Percentiles rank a stretch among this genome's conserved stretches.
Conservation (phyloP, 768 basidiomycete genomes). For the Hydnomerulius pinastri region DNA sequence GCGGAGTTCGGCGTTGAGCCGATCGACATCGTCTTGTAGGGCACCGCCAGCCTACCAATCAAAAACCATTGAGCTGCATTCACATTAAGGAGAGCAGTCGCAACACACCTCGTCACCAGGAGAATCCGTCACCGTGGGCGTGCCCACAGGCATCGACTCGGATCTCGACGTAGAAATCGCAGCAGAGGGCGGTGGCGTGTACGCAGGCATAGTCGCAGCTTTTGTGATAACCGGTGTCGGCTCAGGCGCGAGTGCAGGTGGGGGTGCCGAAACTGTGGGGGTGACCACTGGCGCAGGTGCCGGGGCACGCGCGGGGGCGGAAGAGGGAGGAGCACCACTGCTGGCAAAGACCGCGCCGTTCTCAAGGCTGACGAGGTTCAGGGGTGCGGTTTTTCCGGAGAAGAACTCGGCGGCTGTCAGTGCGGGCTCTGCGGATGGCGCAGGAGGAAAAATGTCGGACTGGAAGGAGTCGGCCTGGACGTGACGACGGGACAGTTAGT, state of each 20-base stretch:
- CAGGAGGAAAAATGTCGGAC: constrained; percentile 95
- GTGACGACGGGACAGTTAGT: too few relatives aligned
- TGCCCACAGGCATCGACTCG: constrained; percentile 11
- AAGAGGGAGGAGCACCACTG: constrained; percentile 21
- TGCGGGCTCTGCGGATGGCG: constrained; percentile 77
- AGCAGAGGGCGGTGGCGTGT: constrained; percentile 13
- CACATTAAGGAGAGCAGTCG: constrained; percentile 4
- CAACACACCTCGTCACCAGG: constrained; percentile 33
- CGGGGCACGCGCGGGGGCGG: constrained; percentile 21
- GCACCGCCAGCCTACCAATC: constrained; percentile 16
- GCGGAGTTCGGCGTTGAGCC: constrained; percentile 64
- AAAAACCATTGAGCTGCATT: background rate
- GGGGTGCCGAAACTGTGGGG: constrained; percentile 21
- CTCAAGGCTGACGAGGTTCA: constrained; percentile 80
- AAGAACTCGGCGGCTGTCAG: constrained; percentile 87
- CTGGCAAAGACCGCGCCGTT: constrained; percentile 52
- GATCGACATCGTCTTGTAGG: constrained; percentile 59
- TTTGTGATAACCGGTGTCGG: constrained; percentile 37
- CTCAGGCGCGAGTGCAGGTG: constrained; percentile 35
- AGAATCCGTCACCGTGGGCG: constrained; percentile 1
- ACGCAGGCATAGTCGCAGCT: constrained; percentile 31
- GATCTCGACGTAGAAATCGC: constrained; percentile 9
- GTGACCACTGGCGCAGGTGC: constrained; percentile 32
- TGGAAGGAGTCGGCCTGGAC: constrained; percentile 97
- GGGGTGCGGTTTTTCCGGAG: constrained; percentile 74